Percentiles rank a stretch among this genome's conserved stretches.
phyloP scores from a whole-genome alignment of 768 basidiomycete species.

The Kwoniella heveanensis region DNA sequence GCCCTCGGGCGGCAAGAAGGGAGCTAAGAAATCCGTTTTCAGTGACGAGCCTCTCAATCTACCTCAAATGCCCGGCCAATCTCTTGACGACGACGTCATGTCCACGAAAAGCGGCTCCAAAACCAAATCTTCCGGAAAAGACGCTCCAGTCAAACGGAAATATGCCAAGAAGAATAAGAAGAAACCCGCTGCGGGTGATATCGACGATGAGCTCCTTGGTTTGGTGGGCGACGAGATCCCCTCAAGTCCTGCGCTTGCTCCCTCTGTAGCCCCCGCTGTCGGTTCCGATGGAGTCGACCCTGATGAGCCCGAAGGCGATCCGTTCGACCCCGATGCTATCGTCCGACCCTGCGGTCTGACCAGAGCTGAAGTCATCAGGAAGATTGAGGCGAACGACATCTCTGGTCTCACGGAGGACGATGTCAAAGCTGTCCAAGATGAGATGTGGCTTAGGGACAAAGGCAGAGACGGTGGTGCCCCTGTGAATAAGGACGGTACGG shows the following conservation, averaged over 20 bases:
- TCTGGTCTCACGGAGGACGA: constrained; percentile 41
- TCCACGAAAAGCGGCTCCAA: constrained; percentile 19
- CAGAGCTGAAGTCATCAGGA: constrained; percentile 40
- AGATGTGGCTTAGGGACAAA: constrained; percentile 39
- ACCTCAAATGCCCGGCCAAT: constrained; percentile 17
- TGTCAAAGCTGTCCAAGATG: constrained; percentile 49
- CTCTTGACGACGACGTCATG: constrained; percentile 4
- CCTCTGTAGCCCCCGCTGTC: background rate
- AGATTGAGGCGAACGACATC: constrained; percentile 36
- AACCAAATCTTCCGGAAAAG: background rate
- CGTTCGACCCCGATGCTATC: constrained; percentile 38
- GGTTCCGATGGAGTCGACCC: constrained; percentile 15
- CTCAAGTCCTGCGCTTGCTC: constrained; percentile 7
- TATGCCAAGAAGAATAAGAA: constrained; percentile 18
- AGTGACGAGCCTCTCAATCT: constrained; percentile 14
- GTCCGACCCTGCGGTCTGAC: constrained; percentile 45
- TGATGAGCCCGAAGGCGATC: constrained; percentile 16
- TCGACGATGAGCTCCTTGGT: constrained; percentile 51
- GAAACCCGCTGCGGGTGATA: constrained; percentile 12
- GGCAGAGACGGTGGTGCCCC: constrained; percentile 28
- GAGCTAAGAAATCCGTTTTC: constrained; percentile 7
- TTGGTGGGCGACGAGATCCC: constrained; percentile 41
- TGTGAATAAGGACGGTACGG: constrained; percentile 51
- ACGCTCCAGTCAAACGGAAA: constrained; percentile 17
- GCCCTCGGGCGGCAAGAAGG: constrained; percentile 8